Evolutionary conservation across 2,329 filamentous ascomycete genomes (phyloP).

Genomic region (Penicillium sp.): DNA sequence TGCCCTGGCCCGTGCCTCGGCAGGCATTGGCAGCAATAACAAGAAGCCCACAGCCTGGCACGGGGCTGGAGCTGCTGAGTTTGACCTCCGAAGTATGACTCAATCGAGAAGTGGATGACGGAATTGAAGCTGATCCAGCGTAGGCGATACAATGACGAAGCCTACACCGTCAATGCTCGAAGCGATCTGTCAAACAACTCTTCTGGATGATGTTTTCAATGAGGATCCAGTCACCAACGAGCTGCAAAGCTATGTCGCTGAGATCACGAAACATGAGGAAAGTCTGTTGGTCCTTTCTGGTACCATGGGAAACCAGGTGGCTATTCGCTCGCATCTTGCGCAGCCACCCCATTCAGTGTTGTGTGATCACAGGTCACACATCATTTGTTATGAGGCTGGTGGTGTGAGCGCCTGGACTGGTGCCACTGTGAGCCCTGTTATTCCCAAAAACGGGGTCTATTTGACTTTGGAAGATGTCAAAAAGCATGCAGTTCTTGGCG

Average conservation of each 20-base stretch:
- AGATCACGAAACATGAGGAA: slow-evolving; percentile 70
- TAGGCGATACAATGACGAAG: slow-evolving; percentile 69
- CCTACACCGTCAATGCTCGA: slow-evolving; percentile 78
- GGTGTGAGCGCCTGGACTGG: slow-evolving; percentile 70
- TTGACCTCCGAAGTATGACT: slow-evolving; percentile 52
- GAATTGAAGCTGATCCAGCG: not conserved
- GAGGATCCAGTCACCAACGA: slow-evolving; percentile 76
- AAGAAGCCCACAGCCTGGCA: slow-evolving; percentile 33
- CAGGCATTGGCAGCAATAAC: not conserved
- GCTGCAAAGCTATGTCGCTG: slow-evolving; percentile 71
- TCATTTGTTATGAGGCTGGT: slow-evolving; percentile 63
- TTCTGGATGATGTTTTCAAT: slow-evolving; percentile 78
- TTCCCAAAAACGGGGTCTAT: slow-evolving; percentile 68
- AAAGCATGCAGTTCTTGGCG: slow-evolving; percentile 57
- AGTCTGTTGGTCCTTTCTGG: slow-evolving; percentile 81
- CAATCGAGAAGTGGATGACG: not conserved
- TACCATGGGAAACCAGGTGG: slow-evolving; percentile 92
- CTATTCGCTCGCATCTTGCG: slow-evolving; percentile 70
- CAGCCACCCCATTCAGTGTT: slow-evolving; percentile 79
- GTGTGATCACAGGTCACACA: slow-evolving; percentile 75
- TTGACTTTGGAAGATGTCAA: slow-evolving; percentile 75
- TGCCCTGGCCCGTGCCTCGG: slow-evolving; percentile 7
- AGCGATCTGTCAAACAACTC: slow-evolving; percentile 69
- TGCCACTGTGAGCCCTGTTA: slow-evolving; percentile 64
- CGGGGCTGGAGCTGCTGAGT: slow-evolving; percentile 52